Evolutionary conservation across 352 stramenopile species (phyloP).

Genomic region (Blastocystis sp.): DNA sequence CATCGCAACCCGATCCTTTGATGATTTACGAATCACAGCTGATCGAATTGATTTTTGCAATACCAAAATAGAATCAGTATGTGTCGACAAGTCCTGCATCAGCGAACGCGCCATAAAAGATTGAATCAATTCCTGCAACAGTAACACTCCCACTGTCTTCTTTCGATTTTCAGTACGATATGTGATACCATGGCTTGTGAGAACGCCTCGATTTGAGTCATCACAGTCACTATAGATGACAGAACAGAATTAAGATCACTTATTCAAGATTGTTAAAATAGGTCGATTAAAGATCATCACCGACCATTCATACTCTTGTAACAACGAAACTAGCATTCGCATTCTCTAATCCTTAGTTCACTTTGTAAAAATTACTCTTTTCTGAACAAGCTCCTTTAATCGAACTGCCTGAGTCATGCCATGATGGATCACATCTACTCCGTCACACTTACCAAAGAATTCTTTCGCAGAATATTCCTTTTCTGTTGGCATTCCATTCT

Average conservation of each 20-base stretch:
- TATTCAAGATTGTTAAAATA: background rate
- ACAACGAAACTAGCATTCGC: background rate
- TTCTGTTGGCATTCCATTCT: background rate
- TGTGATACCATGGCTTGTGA: background rate
- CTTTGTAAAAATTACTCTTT: background rate
- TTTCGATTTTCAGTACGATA: background rate
- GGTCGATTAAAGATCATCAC: background rate
- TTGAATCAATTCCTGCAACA: background rate
- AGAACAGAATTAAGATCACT: background rate
- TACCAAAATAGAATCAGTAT: background rate
- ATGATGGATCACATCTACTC: constrained; percentile 2
- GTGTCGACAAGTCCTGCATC: background rate
- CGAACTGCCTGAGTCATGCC: background rate
- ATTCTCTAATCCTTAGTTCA: background rate
- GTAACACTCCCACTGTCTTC: constrained; percentile 13
- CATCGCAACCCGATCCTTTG: background rate
- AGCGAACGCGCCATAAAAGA: background rate
- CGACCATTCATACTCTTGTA: constrained; percentile 27
- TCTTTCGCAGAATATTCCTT: background rate
- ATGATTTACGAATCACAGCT: background rate
- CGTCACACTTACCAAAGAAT: background rate
- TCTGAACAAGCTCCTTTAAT: background rate
- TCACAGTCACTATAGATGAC: constrained; percentile 2
- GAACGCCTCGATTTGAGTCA: background rate
- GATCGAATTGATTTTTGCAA: constrained; percentile 7